These are phyloP conservation scores for Anthoceros angustus DNA, from an alignment of 225 moss, liverwort and hornwort genomes.

Conservation along the genomic window DNA sequence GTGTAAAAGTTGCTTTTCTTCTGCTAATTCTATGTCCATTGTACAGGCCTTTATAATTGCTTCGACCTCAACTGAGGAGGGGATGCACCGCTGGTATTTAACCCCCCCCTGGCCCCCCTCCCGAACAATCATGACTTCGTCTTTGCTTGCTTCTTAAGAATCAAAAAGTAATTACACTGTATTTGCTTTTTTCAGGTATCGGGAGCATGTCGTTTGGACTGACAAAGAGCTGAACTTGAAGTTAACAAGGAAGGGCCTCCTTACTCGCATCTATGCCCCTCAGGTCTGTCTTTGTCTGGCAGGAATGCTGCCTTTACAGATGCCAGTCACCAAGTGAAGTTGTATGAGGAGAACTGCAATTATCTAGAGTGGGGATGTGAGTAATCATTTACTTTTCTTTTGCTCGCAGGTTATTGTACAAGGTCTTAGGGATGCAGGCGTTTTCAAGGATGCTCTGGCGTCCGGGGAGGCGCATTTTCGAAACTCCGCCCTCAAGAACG, in stretches of 20 bases:
- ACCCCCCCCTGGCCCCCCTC: neutral
- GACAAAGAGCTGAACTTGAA: constrained; percentile 85
- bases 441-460: constrained; percentile 57
- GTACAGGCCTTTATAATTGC: constrained; percentile 95
- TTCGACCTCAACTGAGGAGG: constrained; percentile 87
- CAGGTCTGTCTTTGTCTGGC: constrained; percentile 29
- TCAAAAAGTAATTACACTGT: neutral
- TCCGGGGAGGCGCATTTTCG: constrained; percentile 34
- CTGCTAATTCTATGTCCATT: neutral
- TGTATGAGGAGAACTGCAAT: neutral
- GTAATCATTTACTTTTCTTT: neutral
- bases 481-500: too few relatives aligned
- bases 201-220: constrained; percentile 91
- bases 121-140: neutral
- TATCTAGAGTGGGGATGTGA: neutral
- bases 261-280: constrained; percentile 80
- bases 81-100: constrained; percentile 81
- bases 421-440: constrained; percentile 82
- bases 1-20: neutral
- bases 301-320: neutral
- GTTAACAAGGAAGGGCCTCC: constrained; percentile 82
- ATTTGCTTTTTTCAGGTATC: constrained; percentile 44
- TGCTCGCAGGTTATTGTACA: constrained; percentile 66
- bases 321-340: neutral
- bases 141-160: neutral